Conservation (phyloP, 345 rosid genomes). For the Hibiscus syriacus region DNA sequence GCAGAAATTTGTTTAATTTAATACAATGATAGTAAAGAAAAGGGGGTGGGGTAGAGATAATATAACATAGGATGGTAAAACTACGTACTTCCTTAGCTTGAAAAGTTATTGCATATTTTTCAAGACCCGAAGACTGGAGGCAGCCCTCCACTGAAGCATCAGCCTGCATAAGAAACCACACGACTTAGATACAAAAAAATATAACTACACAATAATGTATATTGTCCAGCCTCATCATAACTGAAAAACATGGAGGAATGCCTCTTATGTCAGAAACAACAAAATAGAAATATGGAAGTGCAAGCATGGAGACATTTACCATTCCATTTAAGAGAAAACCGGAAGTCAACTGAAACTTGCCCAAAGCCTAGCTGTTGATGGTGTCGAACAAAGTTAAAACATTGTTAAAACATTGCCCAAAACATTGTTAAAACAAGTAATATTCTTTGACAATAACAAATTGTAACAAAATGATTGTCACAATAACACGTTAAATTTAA, state of each 20-base stretch:
- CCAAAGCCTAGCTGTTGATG: too few relatives aligned
- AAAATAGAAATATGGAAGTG: background rate
- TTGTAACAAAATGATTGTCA: too few relatives aligned
- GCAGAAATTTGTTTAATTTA: background rate
- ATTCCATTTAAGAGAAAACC: background rate
- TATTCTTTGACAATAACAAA: too few relatives aligned
- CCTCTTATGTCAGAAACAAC: background rate
- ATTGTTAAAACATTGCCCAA: too few relatives aligned
- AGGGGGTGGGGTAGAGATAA: background rate
- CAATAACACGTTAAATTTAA: too few relatives aligned
- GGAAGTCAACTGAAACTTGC: background rate
- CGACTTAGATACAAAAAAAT: background rate
- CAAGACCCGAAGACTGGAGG: slow-evolving; percentile 79
- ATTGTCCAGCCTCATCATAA: background rate
- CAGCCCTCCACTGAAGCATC: slow-evolving; percentile 66
- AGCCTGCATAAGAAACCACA: slow-evolving; percentile 43
- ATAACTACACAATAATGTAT: background rate
- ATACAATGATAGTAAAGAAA: background rate
- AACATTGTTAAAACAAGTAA: too few relatives aligned
- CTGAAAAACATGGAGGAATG: background rate
- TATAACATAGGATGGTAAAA: background rate
- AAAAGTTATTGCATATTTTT: slow-evolving; percentile 78
- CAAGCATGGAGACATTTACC: background rate
- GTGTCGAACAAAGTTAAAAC: too few relatives aligned
- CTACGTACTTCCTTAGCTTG: slow-evolving; percentile 86